phyloP scores from a whole-genome alignment of 75 land plant genomes.

The Isoetes taiwanensis region DNA sequence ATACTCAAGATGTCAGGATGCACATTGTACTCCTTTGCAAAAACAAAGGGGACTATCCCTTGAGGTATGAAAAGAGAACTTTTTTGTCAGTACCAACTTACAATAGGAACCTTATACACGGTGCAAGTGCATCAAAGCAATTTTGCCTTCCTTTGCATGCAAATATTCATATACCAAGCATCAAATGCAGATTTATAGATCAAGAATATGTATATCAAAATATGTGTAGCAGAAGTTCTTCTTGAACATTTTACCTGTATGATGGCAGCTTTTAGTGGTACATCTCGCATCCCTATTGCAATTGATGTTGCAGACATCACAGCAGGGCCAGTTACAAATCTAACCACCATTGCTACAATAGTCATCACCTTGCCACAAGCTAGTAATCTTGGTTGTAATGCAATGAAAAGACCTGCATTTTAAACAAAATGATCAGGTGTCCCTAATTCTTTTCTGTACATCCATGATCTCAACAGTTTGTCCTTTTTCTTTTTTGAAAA shows the following conservation, averaged over 20 bases:
- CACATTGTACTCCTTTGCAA: slow-evolving; percentile 8
- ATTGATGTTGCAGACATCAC: slow-evolving; percentile 4
- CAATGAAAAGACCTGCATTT: slow-evolving; percentile 1
- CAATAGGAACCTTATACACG: background rate
- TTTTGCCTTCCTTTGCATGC: background rate
- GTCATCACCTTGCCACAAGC: background rate
- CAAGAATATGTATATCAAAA: background rate
- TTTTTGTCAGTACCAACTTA: background rate
- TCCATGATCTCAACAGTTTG: background rate
- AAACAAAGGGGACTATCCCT: slow-evolving; percentile 3
- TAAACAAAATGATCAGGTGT: background rate
- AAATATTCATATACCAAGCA: background rate
- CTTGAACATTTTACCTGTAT: background rate
- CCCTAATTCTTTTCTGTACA: background rate
- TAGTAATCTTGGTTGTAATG: background rate
- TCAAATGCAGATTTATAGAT: background rate
- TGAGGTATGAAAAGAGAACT: background rate
- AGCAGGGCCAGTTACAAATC: slow-evolving; percentile 4
- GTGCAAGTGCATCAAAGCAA: background rate
- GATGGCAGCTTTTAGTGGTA: background rate
- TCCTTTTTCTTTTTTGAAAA: background rate
- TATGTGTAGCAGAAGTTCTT: background rate
- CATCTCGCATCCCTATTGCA: background rate
- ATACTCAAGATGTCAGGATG: slow-evolving; percentile 2
- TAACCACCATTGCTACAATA: background rate